Percentiles rank a stretch among this genome's conserved stretches.
Evolutionary conservation across 768 basidiomycete genomes (phyloP).

Genomic region (Paxillus involutus): DNA sequence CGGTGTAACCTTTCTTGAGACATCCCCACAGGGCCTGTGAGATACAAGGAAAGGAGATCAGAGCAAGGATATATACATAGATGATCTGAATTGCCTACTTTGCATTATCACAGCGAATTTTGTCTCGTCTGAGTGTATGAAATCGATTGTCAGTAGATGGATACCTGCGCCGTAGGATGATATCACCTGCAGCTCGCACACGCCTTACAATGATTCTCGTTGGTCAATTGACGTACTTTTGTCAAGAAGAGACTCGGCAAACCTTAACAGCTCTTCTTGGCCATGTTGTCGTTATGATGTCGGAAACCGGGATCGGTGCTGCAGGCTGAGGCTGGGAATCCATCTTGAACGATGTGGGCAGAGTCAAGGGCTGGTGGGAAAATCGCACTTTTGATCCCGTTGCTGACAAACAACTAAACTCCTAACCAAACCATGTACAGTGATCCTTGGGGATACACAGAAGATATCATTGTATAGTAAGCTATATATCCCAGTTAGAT

Average conservation of each 20-base stretch:
- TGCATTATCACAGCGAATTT: slow-evolving; percentile 58
- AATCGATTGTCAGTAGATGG: slow-evolving; percentile 1
- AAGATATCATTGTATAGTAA: no score
- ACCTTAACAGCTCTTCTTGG: slow-evolving; percentile 55
- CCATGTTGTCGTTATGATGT: slow-evolving; percentile 47
- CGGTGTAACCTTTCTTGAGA: slow-evolving; percentile 49
- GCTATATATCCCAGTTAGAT: background rate
- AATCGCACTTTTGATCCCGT: slow-evolving; percentile 8
- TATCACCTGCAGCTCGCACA: slow-evolving; percentile 58
- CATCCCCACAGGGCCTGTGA: slow-evolving; percentile 60
- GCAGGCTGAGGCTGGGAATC: slow-evolving; percentile 36
- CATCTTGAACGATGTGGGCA: slow-evolving; percentile 29
- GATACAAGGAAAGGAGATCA: background rate
- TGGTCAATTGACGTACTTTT: slow-evolving; percentile 11
- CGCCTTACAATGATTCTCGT: slow-evolving; percentile 35
- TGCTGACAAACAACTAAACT: background rate
- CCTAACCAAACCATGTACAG: background rate
- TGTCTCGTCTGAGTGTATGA: slow-evolving; percentile 47
- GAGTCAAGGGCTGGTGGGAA: slow-evolving; percentile 30
- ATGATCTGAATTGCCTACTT: slow-evolving; percentile 34
- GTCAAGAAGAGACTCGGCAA: slow-evolving; percentile 18
- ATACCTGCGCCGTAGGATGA: background rate
- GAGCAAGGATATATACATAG: background rate
- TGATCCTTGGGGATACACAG: no score
- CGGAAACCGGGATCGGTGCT: slow-evolving; percentile 49